Base-by-base conservation (phyloP, 805 yeast species). In the Wickerhamiella occidentalis region DNA sequence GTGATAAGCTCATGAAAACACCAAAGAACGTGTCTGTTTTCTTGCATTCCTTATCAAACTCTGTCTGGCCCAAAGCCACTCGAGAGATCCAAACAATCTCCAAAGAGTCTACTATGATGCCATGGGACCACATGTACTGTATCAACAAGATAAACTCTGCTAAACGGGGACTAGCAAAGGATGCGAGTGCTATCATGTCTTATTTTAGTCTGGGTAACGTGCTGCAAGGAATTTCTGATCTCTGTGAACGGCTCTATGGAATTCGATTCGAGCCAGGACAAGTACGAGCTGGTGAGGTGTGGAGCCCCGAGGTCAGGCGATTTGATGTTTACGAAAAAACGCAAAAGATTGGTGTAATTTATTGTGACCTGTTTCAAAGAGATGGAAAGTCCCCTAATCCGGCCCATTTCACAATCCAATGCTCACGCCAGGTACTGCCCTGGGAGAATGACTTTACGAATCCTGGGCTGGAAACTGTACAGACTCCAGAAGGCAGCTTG, bases 361-460 rank as follows among this genome's bases (percentile, higher is more conserved):
- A 92, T 62, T 76, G 94, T 56, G 98, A 92, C 63, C 70, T 92
- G 47, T 85, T 90, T 70, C 81, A 82, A 54, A 73, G 95, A 48
- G 72, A 71, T 7, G 81, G 82, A 12, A 84, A 84, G 63, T 77
- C 83, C 1, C 79, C 85, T 1, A 79, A 82, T 51, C 96, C 98
- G 1, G 94, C 97, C 0, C 98, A 92, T 66, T 92, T 85, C 66
- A 92, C 97, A 0, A 85, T 92, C 6, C 86, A 92, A 54, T 92
- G 97, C 59, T 85, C 95, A n/a, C 74, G 97, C 56, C 77, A 78
- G 58, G 75, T 86, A 1, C 50, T 49, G 42, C 58, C 59, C 1
- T 50, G 56, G 47, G 63, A 60, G 44, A 47, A 37, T 4, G 51
- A 40, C 37, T 36, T 33, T 21, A 36, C 44, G 36, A 42, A 33